Evolutionary conservation across 2,329 filamentous ascomycete species (phyloP).

Genomic region (Elsinoe perseae): DNA sequence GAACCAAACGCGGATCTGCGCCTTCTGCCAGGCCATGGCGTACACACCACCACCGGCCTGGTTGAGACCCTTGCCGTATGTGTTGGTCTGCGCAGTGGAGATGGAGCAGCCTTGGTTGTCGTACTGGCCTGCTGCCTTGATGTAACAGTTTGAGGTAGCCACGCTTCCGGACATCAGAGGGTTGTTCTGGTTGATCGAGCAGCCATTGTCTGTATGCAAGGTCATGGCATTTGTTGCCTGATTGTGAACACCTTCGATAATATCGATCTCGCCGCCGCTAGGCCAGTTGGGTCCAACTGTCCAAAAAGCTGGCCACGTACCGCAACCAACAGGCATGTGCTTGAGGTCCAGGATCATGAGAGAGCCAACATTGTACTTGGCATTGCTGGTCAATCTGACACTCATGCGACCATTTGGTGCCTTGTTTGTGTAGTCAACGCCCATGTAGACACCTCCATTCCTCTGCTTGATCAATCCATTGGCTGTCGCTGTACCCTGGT

Average conservation of each 20-base stretch:
- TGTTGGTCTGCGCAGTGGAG: slow-evolving; percentile 41
- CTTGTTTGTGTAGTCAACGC: slow-evolving; percentile 33
- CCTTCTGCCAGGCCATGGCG: slow-evolving; percentile 28
- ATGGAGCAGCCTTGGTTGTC: slow-evolving; percentile 31
- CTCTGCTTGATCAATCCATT: slow-evolving; percentile 23
- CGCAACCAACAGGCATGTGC: slow-evolving; percentile 68
- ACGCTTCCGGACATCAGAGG: slow-evolving; percentile 69
- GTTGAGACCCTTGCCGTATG: slow-evolving; percentile 33
- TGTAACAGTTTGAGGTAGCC: slow-evolving; percentile 26
- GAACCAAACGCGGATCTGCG: slow-evolving; percentile 31
- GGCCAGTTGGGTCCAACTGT: slow-evolving; percentile 51
- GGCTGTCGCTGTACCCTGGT: slow-evolving; percentile 25
- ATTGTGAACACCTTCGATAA: slow-evolving; percentile 35
- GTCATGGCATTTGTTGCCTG: slow-evolving; percentile 30
- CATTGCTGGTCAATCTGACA: slow-evolving; percentile 61
- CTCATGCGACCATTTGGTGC: slow-evolving; percentile 56
- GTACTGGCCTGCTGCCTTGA: slow-evolving; percentile 35
- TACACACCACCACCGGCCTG: slow-evolving; percentile 40
- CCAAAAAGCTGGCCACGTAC: slow-evolving; percentile 64
- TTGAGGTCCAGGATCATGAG: slow-evolving; percentile 64
- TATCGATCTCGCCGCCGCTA: slow-evolving; percentile 33
- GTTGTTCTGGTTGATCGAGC: slow-evolving; percentile 27
- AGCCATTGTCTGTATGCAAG: slow-evolving; percentile 30
- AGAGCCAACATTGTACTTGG: slow-evolving; percentile 52
- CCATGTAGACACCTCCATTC: slow-evolving; percentile 26